These are phyloP conservation scores for Tolypocladium ovalisporum DNA, from an alignment of 2,329 filamentous ascomycete species.

Conservation along the genomic window DNA sequence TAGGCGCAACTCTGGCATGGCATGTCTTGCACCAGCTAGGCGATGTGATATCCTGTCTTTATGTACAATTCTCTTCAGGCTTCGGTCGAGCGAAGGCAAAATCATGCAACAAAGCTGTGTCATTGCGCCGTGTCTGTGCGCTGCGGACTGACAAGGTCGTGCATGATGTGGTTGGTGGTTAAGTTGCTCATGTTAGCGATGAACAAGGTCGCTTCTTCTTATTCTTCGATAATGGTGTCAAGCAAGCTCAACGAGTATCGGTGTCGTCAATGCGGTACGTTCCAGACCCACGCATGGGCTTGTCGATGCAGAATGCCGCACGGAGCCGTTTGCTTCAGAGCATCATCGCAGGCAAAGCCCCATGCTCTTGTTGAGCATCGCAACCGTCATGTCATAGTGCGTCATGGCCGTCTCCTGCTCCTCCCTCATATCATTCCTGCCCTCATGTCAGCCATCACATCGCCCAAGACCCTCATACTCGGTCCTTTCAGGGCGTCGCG, in stretches of 20 bases:
- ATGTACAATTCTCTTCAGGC: neutral
- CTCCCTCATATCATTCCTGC: slow-evolving; percentile 9
- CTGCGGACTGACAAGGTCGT: neutral
- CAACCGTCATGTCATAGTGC: slow-evolving; percentile 58
- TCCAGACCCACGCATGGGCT: neutral
- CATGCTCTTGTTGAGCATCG: slow-evolving; percentile 67
- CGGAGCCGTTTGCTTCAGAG: too few relatives aligned
- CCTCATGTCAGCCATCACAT: neutral
- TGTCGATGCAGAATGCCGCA: neutral
- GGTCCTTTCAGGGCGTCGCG: neutral
- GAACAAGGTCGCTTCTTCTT: neutral
- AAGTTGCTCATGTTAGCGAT: neutral
- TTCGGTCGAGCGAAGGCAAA: neutral
- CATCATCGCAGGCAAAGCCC: slow-evolving; percentile 47
- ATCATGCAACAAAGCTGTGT: neutral
- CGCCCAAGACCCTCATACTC: neutral
- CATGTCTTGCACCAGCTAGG: neutral
- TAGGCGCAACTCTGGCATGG: neutral
- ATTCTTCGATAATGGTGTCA: neutral
- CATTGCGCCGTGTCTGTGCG: neutral
- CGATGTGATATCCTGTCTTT: neutral
- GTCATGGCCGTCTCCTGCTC: slow-evolving; percentile 29
- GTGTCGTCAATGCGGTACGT: too few relatives aligned
- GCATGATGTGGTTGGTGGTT: neutral
- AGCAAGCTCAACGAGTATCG: neutral